These are phyloP conservation scores for Onygenales sp. DNA, from an alignment of 2,329 filamentous ascomycete genomes.

Conservation along the genomic window DNA sequence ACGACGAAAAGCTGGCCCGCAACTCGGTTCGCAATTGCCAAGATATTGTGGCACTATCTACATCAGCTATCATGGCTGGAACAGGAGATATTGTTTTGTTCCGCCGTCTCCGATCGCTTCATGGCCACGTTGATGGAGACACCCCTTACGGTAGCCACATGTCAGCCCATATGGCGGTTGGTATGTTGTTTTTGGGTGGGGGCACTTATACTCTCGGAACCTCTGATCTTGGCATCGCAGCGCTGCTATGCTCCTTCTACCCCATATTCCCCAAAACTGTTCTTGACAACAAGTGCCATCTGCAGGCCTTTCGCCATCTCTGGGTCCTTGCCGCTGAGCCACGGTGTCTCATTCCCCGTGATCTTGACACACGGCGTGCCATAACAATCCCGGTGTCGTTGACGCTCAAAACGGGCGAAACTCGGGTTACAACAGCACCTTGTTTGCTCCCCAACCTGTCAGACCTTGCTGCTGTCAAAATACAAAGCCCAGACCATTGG, in stretches of 20 bases:
- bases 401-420: conserved; percentile 40
- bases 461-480: conserved; percentile 28
- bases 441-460: conserved; percentile 44
- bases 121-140: conserved; percentile 74
- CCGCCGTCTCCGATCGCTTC: conserved; percentile 73
- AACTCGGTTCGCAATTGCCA: conserved; percentile 85
- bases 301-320: conserved; percentile 93
- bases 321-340: conserved; percentile 92
- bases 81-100: conserved; percentile 83
- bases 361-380: conserved; percentile 73
- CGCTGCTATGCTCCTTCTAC: conserved; percentile 85
- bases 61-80: conserved; percentile 87
- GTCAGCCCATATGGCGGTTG: conserved; percentile 84
- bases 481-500: conserved; percentile 59
- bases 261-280: conserved; percentile 82
- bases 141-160: conserved; percentile 90
- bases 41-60: conserved; percentile 72
- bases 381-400: conserved; percentile 64
- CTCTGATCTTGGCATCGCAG: conserved; percentile 75
- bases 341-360: conserved; percentile 77
- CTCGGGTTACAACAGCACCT: conserved; percentile 38
- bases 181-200: conserved; percentile 81
- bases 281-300: conserved; percentile 85
- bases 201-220: conserved; percentile 89
- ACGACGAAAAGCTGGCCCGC: conserved; percentile 75